Conservation (phyloP, 805 yeast species). For the Pichia nakasei region DNA sequence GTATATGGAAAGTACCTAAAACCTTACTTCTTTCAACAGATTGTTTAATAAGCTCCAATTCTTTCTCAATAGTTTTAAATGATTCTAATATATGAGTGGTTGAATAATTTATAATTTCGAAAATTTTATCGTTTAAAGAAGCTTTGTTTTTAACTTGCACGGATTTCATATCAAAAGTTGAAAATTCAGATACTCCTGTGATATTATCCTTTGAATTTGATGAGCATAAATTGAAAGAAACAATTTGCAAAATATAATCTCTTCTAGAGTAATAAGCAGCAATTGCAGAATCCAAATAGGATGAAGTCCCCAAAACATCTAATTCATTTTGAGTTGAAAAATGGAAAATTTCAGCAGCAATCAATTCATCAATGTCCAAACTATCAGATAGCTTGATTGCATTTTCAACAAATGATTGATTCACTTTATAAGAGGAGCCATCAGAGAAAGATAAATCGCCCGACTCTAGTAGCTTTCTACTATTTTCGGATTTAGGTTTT, state of each 20-base stretch:
- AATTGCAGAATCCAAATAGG: slow-evolving; percentile 54
- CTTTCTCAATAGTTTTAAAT: slow-evolving; percentile 49
- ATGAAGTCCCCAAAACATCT: slow-evolving; percentile 36
- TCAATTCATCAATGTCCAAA: slow-evolving; percentile 67
- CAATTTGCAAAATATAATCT: slow-evolving; percentile 63
- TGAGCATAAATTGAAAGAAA: slow-evolving; percentile 32
- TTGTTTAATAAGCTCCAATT: slow-evolving; percentile 47
- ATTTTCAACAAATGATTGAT: slow-evolving; percentile 53
- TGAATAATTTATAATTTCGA: slow-evolving; percentile 1
- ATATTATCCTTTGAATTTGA: not conserved
- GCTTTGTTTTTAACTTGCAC: not conserved
- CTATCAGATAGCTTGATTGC: slow-evolving; percentile 53
- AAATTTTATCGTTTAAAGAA: not conserved
- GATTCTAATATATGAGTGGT: slow-evolving; percentile 31
- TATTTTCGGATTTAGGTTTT: slow-evolving; percentile 36
- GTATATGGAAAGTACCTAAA: slow-evolving; percentile 37
- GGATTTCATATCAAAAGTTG: not conserved
- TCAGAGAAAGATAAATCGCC: slow-evolving; percentile 42
- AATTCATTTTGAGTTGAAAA: slow-evolving; percentile 31
- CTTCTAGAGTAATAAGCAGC: slow-evolving; percentile 61
- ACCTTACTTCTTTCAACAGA: slow-evolving; percentile 42
- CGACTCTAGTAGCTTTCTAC: slow-evolving; percentile 39
- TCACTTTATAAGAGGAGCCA: slow-evolving; percentile 53
- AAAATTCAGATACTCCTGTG: not conserved
- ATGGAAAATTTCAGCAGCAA: slow-evolving; percentile 61